Evolutionary conservation across 441 rosid species (phyloP), one percentile per base, ranked within the genome.

Genomic region (Syzygium syzygioides): DNA sequence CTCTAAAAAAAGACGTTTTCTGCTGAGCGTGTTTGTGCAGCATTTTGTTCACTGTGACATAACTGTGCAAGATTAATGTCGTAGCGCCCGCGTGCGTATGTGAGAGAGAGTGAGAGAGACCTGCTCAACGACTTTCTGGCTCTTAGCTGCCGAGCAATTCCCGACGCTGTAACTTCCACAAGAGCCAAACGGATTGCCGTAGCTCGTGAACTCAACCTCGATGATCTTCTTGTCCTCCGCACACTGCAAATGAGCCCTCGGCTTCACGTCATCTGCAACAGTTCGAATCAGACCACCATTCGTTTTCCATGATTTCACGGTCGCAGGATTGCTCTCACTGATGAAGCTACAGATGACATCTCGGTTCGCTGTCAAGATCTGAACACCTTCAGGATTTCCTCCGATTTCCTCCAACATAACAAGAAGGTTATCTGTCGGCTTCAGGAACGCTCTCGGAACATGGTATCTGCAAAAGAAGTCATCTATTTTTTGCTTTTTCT

Each of bases 401-500:
- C 89, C 89, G 13, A 90, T 90, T 88, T 94, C 95, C 86, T 94
- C 95, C 18, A 93, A 90, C 84, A 93, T 56, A 14, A 92, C 93
- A 86, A 94, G 79, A 26, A 91, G 90, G 85, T 94, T 94, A 32
- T 90, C 84, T 37, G 90, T 91, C 88, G 92, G 94, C 88, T 92
- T 92, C 90, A 93, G 86, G 89, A 89, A 94, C 55, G 91, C 91
- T 90, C 94, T 93, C 34, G 95, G 95, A 83, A 93, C 91, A 88
- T 93, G 95, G 90, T 93, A 93, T 34, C 93, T 90, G 91, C 88
- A 34, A 88, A 30, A 37, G 55, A 32, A 34, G 25, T 3, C 48
- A 9, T 54, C 53, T 59, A 20, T 53, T 4, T 23, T 13, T 48
- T 17, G 45, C n/a, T n/a, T 37, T 55, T 52, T 76, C 28, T 11